Conservation (phyloP, 768 basidiomycete species). For the Daedalea quercina region DNA sequence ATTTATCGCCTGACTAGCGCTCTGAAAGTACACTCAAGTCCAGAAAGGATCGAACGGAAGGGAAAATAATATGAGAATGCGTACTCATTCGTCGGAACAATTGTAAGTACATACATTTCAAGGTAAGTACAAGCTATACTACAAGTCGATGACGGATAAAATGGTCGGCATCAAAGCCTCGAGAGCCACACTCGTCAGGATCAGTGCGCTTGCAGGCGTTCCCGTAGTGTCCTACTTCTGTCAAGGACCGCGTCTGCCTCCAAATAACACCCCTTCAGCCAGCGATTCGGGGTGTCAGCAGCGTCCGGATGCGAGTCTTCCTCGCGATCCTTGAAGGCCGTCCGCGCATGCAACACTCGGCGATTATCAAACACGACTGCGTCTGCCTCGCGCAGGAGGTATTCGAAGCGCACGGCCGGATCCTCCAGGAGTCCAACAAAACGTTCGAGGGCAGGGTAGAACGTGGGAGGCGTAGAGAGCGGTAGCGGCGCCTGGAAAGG, state of each 20-base stretch:
- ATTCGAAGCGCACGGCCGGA: conserved; percentile 43
- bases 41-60: too few relatives aligned
- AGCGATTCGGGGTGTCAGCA: conserved; percentile 46
- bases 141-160: too few relatives aligned
- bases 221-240: conserved; percentile 35
- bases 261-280: conserved; percentile 88
- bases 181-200: too few relatives aligned
- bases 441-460: conserved; percentile 54
- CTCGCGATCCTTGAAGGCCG: conserved; percentile 50
- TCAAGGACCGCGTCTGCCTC: conserved; percentile 63
- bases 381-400: conserved; percentile 76
- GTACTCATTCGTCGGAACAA: too few relatives aligned
- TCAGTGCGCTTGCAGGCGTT: neutral
- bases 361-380: conserved; percentile 91
- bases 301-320: conserved; percentile 30
- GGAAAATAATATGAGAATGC: too few relatives aligned
- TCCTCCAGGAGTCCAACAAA: conserved; percentile 59
- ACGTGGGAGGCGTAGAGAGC: conserved; percentile 41
- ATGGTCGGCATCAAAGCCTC: too few relatives aligned
- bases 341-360: conserved; percentile 81
- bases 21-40: too few relatives aligned
- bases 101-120: too few relatives aligned
- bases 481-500: conserved; percentile 88
- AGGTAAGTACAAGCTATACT: too few relatives aligned
- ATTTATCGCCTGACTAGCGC: too few relatives aligned